Evolutionary conservation across 371 early-diverging fungal species (phyloP).

Genomic region (Mucor indicus): DNA sequence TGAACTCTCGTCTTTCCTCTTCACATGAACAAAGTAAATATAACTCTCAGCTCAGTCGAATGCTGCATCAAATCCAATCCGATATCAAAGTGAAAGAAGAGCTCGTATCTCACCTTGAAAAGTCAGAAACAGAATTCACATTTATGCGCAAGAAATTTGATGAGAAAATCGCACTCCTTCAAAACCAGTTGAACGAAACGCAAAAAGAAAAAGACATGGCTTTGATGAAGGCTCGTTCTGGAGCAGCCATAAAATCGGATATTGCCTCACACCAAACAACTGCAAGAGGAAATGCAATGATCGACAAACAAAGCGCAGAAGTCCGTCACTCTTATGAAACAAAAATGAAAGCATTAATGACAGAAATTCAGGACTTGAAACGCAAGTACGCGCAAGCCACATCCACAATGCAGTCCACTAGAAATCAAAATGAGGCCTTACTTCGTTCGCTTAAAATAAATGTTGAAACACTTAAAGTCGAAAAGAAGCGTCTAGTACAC

Average conservation of each 20-base stretch:
- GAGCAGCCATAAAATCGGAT: constrained; percentile 18
- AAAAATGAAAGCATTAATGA: constrained; percentile 65
- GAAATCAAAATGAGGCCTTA: constrained; percentile 53
- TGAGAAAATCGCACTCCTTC: constrained; percentile 58
- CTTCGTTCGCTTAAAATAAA: constrained; percentile 50
- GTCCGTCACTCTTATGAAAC: constrained; percentile 58
- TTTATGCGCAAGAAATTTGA: constrained; percentile 73
- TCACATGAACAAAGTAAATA: not conserved
- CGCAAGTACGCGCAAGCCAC: constrained; percentile 61
- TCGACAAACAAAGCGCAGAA: constrained; percentile 16
- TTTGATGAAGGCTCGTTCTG: constrained; percentile 27
- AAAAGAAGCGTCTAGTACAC: constrained; percentile 76
- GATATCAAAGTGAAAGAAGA: constrained; percentile 71
- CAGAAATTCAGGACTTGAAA: constrained; percentile 62
- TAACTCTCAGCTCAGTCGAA: constrained; percentile 35
- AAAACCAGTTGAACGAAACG: constrained; percentile 52
- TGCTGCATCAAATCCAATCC: constrained; percentile 67
- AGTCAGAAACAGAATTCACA: constrained; percentile 53
- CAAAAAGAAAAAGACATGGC: constrained; percentile 72
- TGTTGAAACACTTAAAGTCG: constrained; percentile 66
- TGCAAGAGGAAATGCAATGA: not conserved
- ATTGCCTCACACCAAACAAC: not conserved
- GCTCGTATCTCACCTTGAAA: constrained; percentile 57
- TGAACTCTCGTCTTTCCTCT: no score
- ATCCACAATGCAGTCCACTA: constrained; percentile 50